phyloP scores from a whole-genome alignment of 2,329 filamentous ascomycete species.

The Reticulascus tulasneorum region DNA sequence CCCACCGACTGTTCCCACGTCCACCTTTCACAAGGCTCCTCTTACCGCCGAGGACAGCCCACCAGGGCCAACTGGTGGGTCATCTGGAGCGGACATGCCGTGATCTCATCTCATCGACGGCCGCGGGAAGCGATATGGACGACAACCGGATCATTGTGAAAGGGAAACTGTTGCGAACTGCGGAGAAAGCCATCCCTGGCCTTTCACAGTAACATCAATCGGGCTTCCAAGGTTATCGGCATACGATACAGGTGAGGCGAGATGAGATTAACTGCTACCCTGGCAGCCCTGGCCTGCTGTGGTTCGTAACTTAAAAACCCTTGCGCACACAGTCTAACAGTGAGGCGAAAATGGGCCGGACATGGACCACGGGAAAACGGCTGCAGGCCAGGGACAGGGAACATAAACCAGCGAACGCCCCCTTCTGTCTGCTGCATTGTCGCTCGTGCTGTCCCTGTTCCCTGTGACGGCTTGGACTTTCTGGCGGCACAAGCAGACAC shows the following conservation, averaged over 20 bases:
- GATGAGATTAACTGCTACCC: no score
- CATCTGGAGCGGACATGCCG: slow-evolving; percentile 16
- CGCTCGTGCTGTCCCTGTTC: slow-evolving; percentile 9
- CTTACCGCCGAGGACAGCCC: slow-evolving; percentile 29
- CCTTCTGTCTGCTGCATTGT: slow-evolving; percentile 13
- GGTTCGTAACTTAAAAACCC: no score
- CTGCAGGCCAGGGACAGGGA: slow-evolving; percentile 14
- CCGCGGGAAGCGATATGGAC: no score
- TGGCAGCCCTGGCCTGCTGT: no score
- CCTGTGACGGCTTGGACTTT: no score
- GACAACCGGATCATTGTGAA: no score
- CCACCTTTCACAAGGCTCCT: slow-evolving; percentile 34
- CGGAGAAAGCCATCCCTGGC: neutral
- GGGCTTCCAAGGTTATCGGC: no score
- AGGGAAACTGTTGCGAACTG: no score
- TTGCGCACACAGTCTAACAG: no score
- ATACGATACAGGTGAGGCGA: no score
- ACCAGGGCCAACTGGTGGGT: slow-evolving; percentile 14
- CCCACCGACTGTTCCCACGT: slow-evolving; percentile 2
- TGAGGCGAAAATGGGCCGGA: slow-evolving; percentile 12
- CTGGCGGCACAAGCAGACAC: no score
- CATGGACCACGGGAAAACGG: slow-evolving; percentile 15
- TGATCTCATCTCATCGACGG: slow-evolving; percentile 13
- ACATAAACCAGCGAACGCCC: slow-evolving; percentile 12
- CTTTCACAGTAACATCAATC: no score